These are phyloP conservation scores for Ophioceras dolichostomum DNA, from an alignment of 2,329 filamentous ascomycete genomes.

Conservation along the genomic window DNA sequence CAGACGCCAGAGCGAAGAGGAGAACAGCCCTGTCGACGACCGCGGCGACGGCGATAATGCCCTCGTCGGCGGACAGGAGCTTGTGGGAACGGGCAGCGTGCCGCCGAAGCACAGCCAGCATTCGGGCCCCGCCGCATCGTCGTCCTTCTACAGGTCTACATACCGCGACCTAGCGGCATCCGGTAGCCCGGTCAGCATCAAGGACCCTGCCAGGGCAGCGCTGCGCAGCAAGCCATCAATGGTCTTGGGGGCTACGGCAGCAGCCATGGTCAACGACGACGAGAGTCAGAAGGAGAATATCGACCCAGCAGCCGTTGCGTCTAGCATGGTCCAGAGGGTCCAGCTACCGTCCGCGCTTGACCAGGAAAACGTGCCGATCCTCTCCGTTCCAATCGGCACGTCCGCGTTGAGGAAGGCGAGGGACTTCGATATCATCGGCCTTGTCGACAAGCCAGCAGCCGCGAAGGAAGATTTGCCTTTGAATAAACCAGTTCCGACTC, in stretches of 20 bases:
- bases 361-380: conserved; percentile 82
- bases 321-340: too few relatives aligned
- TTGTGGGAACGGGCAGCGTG: conserved; percentile 24
- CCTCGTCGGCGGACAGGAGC: conserved; percentile 17
- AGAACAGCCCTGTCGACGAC: conserved; percentile 14
- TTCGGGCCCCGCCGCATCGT: conserved; percentile 22
- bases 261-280: too few relatives aligned
- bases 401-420: too few relatives aligned
- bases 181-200: conserved; percentile 44
- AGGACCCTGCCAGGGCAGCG: conserved; percentile 26
- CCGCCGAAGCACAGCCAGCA: too few relatives aligned
- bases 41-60: conserved; percentile 17
- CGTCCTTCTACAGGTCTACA: conserved; percentile 30
- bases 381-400: too few relatives aligned
- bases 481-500: too few relatives aligned
- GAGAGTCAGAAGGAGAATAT: conserved; percentile 15
- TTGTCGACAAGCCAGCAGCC: too few relatives aligned
- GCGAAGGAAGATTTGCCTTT: too few relatives aligned
- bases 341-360: conserved; percentile 54
- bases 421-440: too few relatives aligned
- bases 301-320: conserved; percentile 32
- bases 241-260: conserved; percentile 5
- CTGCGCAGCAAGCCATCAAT: conserved; percentile 23
- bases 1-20: conserved; percentile 53
- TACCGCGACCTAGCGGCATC: conserved; percentile 36